Evolutionary conservation across 129 eudicot species (phyloP), one percentile per base, ranked within the genome.

Genomic region (Pittosporum tobira): DNA sequence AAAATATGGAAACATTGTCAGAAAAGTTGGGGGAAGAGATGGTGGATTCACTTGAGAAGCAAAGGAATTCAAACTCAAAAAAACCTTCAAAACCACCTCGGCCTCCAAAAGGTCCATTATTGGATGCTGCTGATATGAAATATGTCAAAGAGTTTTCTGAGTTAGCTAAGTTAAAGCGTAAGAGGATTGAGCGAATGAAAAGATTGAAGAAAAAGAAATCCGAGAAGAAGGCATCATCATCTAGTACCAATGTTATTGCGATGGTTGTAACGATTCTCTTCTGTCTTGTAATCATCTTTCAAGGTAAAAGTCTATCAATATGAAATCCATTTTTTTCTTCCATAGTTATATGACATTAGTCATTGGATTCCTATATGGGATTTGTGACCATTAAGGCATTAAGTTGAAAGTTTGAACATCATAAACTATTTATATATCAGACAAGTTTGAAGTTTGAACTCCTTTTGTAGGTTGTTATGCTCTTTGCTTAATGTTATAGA

Each of bases 81-180:
- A 69, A 55, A 30, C 66, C 77, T 64, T 47, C 77, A 12, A 79
- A 74, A 50, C 85, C 85, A 23, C 85, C 85, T 11, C 68, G 73
- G 27, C 77, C 84, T 66, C 84, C 84, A 3, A 64, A 31, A 47
- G 80, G 85, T 24, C 85, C 85, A 13, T 34, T 55, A 8, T 30
- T 74, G 68, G 65, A 63, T 74, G 68, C 77, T 34, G 75, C 72
- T 63, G 85, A 79, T 51, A 27, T 67, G 64, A 74, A 62, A 70
- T 42, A 62, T 63, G 65, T 74, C 40, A 74, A 74, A 65, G 85
- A 79, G 65, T 61, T 79, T 21, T 70, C 77, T 22, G 77, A 70
- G 69, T 75, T 70, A 38, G 65, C 78, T 26, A 62, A 57, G 27
- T 51, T 59, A 59, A 74, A 79, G 66, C 85, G 81, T 50, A 63